Evolutionary conservation across 495 filamentous ascomycete species (phyloP), one percentile per base, ranked within the genome.

Genomic region (Friedmanniomyces endolithicus): DNA sequence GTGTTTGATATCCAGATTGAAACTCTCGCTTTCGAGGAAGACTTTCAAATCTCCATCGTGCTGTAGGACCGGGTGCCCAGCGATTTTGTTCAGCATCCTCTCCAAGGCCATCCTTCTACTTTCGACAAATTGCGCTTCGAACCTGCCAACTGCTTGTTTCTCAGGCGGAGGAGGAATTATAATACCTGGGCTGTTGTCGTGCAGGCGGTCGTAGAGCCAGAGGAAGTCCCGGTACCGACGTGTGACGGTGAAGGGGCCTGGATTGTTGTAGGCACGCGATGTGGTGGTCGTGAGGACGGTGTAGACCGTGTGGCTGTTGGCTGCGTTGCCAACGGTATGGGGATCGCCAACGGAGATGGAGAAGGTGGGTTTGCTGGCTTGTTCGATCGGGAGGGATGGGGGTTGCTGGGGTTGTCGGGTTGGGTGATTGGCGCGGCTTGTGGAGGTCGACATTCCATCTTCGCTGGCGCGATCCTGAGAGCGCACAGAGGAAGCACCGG

Each of bases 71-170:
- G 88, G 85, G 68, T 98, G 92, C 11, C 79, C 78, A 3, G 90
- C 87, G 57, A 82, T 92, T 71, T 94, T 96, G 72, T 96, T 97
- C 37, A 97, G 70, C 92, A 97, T 97, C 58, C 90, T 82, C 70
- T 98, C 92, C 45, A 97, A 71, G 14, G 92, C 92, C 39, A 87
- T 83, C 65, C 92, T 78, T 60, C 92, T 74, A 22, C 87, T 85
- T 67, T 98, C 92, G 52, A 98, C 89, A 63, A 98, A 98, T 66
- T 95, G 94, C 53, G 83, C 86, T 70, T 98, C 92, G 64, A 98
- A 98, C 37, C 92, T 81, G 39, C 90, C 90, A 45, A 97, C 86
- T 12, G 92, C 89, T 70, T 98, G 94, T 72, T 98, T 98, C 74
- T 98, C 92, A 4, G 92, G 92, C 3, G 92, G 92, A 37, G 92